phyloP scores from a whole-genome alignment of 495 filamentous ascomycete species.

The Aspergillus ostianus region DNA sequence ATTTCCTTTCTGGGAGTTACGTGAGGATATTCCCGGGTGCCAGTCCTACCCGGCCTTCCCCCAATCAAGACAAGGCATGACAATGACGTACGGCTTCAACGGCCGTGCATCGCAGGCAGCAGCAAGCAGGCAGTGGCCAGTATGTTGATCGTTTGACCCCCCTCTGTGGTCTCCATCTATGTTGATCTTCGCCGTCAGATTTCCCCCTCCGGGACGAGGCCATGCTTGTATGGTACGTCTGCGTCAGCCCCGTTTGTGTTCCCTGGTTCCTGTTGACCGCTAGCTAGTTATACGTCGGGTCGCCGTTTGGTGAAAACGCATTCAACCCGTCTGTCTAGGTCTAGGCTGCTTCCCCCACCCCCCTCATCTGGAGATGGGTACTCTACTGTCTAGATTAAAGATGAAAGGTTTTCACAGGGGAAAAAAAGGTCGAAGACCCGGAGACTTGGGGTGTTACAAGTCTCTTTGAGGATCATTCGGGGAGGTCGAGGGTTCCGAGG shows the following conservation, averaged over 20 bases:
- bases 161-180: no score
- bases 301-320: background rate
- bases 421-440: no score
- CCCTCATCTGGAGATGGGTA: no score
- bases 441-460: background rate
- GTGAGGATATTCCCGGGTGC: background rate
- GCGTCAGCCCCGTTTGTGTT: background rate
- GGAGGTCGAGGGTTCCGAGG: background rate
- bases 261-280: background rate
- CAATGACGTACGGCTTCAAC: no score
- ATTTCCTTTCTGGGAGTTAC: no score
- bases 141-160: no score
- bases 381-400: no score
- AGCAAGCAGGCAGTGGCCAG: no score
- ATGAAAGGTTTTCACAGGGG: no score
- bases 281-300: background rate
- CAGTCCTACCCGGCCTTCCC: no score
- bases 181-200: background rate
- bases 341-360: background rate
- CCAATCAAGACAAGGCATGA: no score
- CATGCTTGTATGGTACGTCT: background rate
- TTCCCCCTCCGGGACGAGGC: background rate
- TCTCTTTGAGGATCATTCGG: background rate
- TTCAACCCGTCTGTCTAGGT: background rate
- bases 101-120: no score